Evolutionary conservation across 345 rosid species (phyloP), one percentile per base, ranked within the genome.

Genomic region (Corchorus capsularis): DNA sequence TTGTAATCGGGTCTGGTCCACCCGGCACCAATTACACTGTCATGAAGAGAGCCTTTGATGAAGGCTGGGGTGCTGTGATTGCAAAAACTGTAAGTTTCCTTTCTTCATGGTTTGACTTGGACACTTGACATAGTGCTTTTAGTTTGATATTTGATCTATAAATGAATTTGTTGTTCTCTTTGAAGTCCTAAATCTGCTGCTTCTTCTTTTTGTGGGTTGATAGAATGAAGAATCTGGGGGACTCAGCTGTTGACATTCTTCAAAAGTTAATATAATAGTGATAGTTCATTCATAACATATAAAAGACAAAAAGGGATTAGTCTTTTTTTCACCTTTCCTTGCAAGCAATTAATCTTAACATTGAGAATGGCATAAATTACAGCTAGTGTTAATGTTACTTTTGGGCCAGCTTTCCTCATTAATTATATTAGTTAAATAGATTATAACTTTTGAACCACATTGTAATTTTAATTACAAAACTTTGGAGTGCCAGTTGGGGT

Each of bases 11-110:
- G 63, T 96, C 99, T 11, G 99, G 99, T 76, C 99, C 98, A 27
- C 99, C 98, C 0, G 99, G 98, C 10, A 93, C 99, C 66, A 96
- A 96, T 87, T 90, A 92, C 73, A 96, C 97, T 5, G 99, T 93
- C 71, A 96, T 93, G 98, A 96, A 93, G 82, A 81, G 95, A 79
- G 98, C 98, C 57, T 96, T 93, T 63, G 98, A 96, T 59, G 98
- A 93, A 88, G 99, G 99, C 34, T 96, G 99, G 99, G 99, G 99
- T 5, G 98, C 95, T 50, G 98, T 96, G 67, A 92, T 92, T 74
- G 98, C 98, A 76, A 96, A 96, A 81, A 96, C 99, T 68, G 99
- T 93, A 79, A 87, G 94, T 77, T 27, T 45, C 43, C 8, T 17
- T 13, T 5, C 50, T 34, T 22, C 9, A 1, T 41, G 16, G 20